Evolutionary conservation across 2,329 filamentous ascomycete species (phyloP).

Genomic region (Arthrinium phaeospermum): DNA sequence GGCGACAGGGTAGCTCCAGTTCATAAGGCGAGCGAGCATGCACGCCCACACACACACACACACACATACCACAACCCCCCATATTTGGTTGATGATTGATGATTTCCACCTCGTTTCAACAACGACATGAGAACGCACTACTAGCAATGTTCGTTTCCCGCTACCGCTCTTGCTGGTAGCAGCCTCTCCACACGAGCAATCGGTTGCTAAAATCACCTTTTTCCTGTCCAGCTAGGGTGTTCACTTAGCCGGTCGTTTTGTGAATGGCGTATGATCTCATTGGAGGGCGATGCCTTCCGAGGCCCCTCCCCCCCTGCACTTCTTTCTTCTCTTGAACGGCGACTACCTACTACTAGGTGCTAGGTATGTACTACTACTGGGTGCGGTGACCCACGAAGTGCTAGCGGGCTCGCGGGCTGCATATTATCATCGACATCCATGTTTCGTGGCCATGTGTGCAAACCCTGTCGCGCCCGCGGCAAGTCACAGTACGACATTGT

Average conservation of each 20-base stretch:
- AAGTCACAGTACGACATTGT: constrained; percentile 3
- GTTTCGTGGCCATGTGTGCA: constrained; percentile 2
- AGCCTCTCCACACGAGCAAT: not conserved
- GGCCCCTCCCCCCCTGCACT: too few species aligned
- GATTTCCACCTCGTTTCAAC: constrained; percentile 3
- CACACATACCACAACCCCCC: not conserved
- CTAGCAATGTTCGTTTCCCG: not conserved
- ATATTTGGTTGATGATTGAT: not conserved
- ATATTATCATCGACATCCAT: constrained; percentile 16
- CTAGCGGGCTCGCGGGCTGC: not conserved
- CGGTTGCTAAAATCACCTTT: not conserved
- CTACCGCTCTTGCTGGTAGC: not conserved
- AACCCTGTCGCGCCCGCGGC: constrained; percentile 5
- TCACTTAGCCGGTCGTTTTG: not conserved
- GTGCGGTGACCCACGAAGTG: too few species aligned
- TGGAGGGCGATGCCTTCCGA: not conserved
- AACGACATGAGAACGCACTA: not conserved
- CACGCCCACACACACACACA: not conserved
- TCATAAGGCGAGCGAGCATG: constrained; percentile 8
- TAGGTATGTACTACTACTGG: too few species aligned
- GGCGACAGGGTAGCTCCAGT: constrained; percentile 2
- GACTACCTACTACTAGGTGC: not conserved
- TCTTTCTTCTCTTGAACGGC: not conserved
- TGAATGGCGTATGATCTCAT: not conserved
- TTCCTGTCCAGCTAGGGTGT: not conserved